These are phyloP conservation scores for Clathrus columnatus DNA, from an alignment of 768 basidiomycete genomes.

Conservation along the genomic window DNA sequence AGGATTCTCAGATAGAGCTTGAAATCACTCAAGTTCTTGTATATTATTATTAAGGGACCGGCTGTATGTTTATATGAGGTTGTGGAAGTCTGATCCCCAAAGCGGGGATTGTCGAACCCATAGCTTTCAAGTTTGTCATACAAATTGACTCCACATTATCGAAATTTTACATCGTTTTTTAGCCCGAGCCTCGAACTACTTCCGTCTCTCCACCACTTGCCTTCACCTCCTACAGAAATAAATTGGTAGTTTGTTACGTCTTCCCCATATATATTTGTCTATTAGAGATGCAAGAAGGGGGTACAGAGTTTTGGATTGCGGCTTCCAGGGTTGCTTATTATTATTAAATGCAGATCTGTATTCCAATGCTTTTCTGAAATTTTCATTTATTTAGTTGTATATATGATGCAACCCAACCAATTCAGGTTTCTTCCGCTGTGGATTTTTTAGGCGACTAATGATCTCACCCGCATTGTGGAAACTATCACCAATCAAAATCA, in stretches of 20 bases:
- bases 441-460: too few relatives aligned
- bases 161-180: slow-evolving; percentile 4
- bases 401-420: too few relatives aligned
- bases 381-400: neutral
- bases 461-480: too few relatives aligned
- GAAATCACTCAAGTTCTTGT: too few relatives aligned
- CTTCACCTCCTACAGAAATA: slow-evolving; percentile 41
- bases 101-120: slow-evolving; percentile 43
- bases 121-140: slow-evolving; percentile 43
- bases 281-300: slow-evolving; percentile 72
- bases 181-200: slow-evolving; percentile 49
- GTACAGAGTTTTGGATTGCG: slow-evolving; percentile 71
- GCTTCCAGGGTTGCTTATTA: slow-evolving; percentile 65
- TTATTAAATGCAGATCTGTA: slow-evolving; percentile 11
- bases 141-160: neutral
- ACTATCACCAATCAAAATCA: too few relatives aligned
- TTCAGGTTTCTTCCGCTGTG: too few relatives aligned
- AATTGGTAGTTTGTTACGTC: slow-evolving; percentile 75
- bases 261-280: slow-evolving; percentile 78
- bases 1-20: too few relatives aligned
- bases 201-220: slow-evolving; percentile 41
- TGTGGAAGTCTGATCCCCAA: too few relatives aligned
- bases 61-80: too few relatives aligned
- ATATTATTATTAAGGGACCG: too few relatives aligned
- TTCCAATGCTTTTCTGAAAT: neutral